A percentile compares a stretch with the other conserved stretches of the same genome.
Evolutionary conservation across 345 rosid species (phyloP).

Genomic region (Brassica carinata): DNA sequence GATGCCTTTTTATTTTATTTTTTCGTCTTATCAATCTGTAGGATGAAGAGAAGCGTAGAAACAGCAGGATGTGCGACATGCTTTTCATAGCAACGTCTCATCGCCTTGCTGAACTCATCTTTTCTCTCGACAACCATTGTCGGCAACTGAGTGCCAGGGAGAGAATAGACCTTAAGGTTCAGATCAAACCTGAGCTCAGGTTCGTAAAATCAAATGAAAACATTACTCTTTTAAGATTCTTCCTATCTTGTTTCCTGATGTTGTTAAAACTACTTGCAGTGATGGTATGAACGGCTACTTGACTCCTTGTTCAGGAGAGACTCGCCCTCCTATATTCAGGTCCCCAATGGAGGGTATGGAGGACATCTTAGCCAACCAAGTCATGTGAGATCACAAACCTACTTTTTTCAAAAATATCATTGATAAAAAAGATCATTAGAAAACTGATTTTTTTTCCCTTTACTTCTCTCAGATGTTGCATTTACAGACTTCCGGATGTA

Average conservation of each 20-base stretch:
- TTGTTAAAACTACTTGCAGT: conserved; percentile 65
- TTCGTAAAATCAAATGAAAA: conserved; percentile 40
- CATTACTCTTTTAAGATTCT: background rate
- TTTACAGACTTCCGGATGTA: conserved; percentile 77
- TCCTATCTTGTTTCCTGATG: conserved; percentile 39
- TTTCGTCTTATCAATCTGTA: conserved; percentile 29
- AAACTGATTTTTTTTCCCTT: conserved; percentile 8
- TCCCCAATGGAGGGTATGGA: conserved; percentile 85
- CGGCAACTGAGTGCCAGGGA: conserved; percentile 60
- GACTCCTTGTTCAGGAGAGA: conserved; percentile 83
- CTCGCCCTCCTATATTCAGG: conserved; percentile 86
- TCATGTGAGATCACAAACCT: conserved; percentile 61
- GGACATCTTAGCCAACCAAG: conserved; percentile 89
- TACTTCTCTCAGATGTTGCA: conserved; percentile 64
- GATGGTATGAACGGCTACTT: conserved; percentile 98
- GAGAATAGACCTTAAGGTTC: conserved; percentile 59
- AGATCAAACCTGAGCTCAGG: conserved; percentile 77
- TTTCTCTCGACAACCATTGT: conserved; percentile 73
- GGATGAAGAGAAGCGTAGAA: conserved; percentile 92
- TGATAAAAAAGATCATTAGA: background rate
- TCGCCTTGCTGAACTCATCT: conserved; percentile 78
- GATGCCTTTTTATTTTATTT: background rate
- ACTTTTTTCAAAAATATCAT: conserved; percentile 2
- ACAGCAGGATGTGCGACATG: conserved; percentile 84
- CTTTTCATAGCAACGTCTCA: conserved; percentile 84